Percentiles rank a stretch among this genome's conserved stretches.
Evolutionary conservation across 2,329 filamentous ascomycete genomes (phyloP).

Genomic region (Aspergillus fructus): DNA sequence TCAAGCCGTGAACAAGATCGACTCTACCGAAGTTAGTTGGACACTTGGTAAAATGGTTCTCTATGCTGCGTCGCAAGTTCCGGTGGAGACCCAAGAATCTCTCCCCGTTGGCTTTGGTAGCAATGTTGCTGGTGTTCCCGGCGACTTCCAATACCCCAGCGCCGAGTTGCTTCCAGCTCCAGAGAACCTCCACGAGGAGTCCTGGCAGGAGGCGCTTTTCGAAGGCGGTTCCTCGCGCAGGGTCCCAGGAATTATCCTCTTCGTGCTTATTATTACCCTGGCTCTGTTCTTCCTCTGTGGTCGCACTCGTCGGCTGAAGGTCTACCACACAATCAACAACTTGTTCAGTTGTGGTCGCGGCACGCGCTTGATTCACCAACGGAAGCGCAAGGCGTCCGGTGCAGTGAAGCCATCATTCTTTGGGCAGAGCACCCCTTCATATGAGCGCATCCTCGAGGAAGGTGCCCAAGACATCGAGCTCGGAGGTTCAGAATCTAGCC

Average conservation of each 20-base stretch:
- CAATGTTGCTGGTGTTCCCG: constrained; percentile 67
- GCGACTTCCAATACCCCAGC: constrained; percentile 78
- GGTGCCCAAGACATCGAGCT: constrained; percentile 77
- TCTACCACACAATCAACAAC: constrained; percentile 56
- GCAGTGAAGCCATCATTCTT: constrained; percentile 44
- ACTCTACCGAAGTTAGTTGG: constrained; percentile 92
- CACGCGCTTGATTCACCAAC: constrained; percentile 31
- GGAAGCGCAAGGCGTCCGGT: constrained; percentile 64
- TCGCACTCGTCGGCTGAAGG: constrained; percentile 67
- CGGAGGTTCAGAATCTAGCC: constrained; percentile 57
- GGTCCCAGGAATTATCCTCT: constrained; percentile 72
- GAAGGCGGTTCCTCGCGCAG: constrained; percentile 65
- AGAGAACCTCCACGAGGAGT: constrained; percentile 42
- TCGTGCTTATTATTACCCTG: constrained; percentile 70
- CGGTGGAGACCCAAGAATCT: constrained; percentile 57
- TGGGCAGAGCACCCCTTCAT: constrained; percentile 49
- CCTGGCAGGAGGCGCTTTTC: constrained; percentile 64
- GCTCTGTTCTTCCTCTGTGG: constrained; percentile 74
- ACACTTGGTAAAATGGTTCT: constrained; percentile 95
- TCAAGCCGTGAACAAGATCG: constrained; percentile 88
- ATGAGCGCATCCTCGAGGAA: constrained; percentile 84
- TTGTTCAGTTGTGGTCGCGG: constrained; percentile 31
- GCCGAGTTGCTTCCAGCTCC: constrained; percentile 35
- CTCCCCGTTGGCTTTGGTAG: constrained; percentile 90
- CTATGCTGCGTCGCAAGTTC: constrained; percentile 86